Conservation (phyloP, 2,329 filamentous ascomycete species). For the Sporothrix schenckii region DNA sequence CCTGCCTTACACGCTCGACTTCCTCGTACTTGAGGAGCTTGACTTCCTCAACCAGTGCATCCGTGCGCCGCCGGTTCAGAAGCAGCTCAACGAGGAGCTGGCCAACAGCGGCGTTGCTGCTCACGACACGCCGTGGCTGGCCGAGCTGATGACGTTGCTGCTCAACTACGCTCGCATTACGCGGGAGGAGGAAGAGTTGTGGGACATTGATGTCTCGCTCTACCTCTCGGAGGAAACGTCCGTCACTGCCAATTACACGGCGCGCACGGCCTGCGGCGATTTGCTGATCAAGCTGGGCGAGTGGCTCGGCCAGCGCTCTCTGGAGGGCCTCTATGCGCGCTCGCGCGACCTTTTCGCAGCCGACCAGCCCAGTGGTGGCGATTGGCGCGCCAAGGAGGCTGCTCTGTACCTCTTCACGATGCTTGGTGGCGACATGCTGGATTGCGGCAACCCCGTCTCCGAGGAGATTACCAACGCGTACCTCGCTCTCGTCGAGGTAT, state of each 20-base stretch:
- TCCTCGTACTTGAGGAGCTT: slow-evolving; percentile 88
- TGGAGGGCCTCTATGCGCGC: slow-evolving; percentile 78
- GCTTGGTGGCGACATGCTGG: slow-evolving; percentile 79
- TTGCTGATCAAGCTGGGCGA: slow-evolving; percentile 90
- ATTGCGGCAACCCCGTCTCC: slow-evolving; percentile 72
- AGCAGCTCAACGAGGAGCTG: slow-evolving; percentile 83
- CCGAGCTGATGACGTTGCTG: slow-evolving; percentile 83
- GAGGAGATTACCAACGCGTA: slow-evolving; percentile 71
- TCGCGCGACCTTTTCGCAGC: slow-evolving; percentile 68
- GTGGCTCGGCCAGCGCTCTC: slow-evolving; percentile 75
- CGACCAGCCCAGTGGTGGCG: slow-evolving; percentile 43
- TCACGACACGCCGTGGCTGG: slow-evolving; percentile 74
- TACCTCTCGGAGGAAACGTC: slow-evolving; percentile 95
- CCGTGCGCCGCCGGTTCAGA: slow-evolving; percentile 82
- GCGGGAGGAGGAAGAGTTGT: slow-evolving; percentile 88
- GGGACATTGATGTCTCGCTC: slow-evolving; percentile 95
- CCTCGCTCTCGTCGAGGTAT: slow-evolving; percentile 77
- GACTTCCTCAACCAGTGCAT: slow-evolving; percentile 93
- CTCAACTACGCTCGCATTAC: slow-evolving; percentile 87
- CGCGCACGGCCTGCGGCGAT: slow-evolving; percentile 88
- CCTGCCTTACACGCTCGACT: slow-evolving; percentile 92
- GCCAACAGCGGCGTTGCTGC: slow-evolving; percentile 55
- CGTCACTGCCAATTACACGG: slow-evolving; percentile 93
- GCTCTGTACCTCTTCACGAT: slow-evolving; percentile 84
- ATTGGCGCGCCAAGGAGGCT: slow-evolving; percentile 73